Evolutionary conservation across 352 stramenopile species (phyloP), one percentile per base, ranked within the genome.

Genomic region (Phytophthora niederhauseri): DNA sequence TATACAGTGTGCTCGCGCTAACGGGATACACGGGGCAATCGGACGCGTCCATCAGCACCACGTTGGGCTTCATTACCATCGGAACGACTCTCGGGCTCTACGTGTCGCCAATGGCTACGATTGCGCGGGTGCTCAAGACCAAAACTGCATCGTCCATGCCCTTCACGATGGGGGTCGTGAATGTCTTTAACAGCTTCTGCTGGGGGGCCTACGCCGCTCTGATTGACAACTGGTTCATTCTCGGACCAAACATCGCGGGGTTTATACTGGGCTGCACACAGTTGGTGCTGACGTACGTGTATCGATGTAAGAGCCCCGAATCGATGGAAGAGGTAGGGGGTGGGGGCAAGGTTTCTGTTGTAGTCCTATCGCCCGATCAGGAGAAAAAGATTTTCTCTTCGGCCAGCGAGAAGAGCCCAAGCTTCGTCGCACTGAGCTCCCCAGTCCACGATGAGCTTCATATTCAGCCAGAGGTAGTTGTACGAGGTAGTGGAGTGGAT

Each of bases 1-100:
- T 77, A 11, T 91, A 89, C 60, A 69, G 76, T 4, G 65, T 80
- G 14, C 57, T 88, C 9, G 77, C 69, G n/a, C 70, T 74, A 24
- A 52, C 38, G 3, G 69, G 69, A 6, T 43, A 65, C 6, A 76
- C 72, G 6, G 38, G 54, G 3, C 79, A 87, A 14, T 68, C 59
- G 4, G 43, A 43, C 20, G 15, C 53, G 6, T 58, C 49, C 14
- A 46, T 68, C 0, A 46, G 46, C 4, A 72, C 61, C 12, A 68
- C 66, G 14, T 38, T 66, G n/a, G 70, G 66, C 1, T 68, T 64
- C 45, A 74, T 69, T n/a, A 64, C 61, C 3, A 85, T 80, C 20
- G 62, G 55, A 6, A 75, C 76, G 11, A 77, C 71, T 3, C 56
- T 82, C 12, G 55, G 78, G 1, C 45, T 87, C 24, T 88, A 85